Base-by-base conservation (phyloP, 768 basidiomycete species). In the Gloeophyllum trabeum region DNA sequence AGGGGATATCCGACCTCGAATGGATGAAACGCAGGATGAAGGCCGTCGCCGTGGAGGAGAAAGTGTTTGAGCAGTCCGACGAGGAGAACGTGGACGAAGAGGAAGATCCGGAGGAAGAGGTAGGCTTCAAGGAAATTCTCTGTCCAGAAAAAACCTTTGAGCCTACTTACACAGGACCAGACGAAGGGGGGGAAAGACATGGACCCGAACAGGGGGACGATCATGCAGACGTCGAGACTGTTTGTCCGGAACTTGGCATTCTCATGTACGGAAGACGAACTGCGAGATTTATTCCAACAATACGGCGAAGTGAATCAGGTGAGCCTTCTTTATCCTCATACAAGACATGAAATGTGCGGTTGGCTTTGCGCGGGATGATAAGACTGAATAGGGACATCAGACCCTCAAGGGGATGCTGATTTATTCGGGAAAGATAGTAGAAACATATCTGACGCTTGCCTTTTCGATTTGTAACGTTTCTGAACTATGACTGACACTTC, bases 201-300 rank as follows among this genome's bases (percentile, higher is more conserved):
- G 24, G 50, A 61, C 24, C 49, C 59, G 2, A 49, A 51, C 1
- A 61, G 62, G 46, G 50, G 58, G 21, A 75, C 79, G 1, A 82
- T 94, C 41, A 61, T 81, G 4, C 70, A 73, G 43, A 93, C 91
- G 0, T 71, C 76, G 1, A 76, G 93, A 3, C 64, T 98, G 2
- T 98, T 98, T 54, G 64, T 99, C 4, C 88, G 96, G n/a, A 99
- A 98, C 55, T 61, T 99, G n/a, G 70, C 91, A 0, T 98, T 91
- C 53, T 75, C 81, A 0, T 88, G 85, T 44, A 81, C 82, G 5
- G 73, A 83, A 14, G 59, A 66, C 2, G 91, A 96, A 39, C 61
- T 98, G 1, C 53, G 58, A 2, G 67, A 70, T 10, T 66, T 80
- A 2, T 91, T 92, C 57, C 56, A 60, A 3, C 64, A 72, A 0